These are phyloP conservation scores for Solanum clarkiae DNA, from an alignment of 257 asterid species.

Conservation along the genomic window DNA sequence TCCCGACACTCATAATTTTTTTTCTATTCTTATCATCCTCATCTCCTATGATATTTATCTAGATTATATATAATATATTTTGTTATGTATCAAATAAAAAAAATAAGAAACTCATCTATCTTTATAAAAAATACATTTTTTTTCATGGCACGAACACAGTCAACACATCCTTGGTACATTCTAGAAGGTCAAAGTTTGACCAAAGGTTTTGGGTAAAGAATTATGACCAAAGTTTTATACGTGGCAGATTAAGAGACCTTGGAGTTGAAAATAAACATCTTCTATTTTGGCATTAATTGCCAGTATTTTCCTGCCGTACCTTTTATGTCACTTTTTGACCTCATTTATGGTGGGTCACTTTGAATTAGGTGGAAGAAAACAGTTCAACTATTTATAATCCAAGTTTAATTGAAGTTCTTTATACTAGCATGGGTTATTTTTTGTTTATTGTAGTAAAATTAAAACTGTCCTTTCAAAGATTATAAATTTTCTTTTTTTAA, in stretches of 20 bases:
- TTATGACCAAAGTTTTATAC: background rate
- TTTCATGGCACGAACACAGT: background rate
- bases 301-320: background rate
- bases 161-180: background rate
- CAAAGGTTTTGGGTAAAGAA: background rate
- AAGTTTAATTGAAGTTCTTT: too few relatives aligned
- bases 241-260: background rate
- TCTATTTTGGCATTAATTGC: background rate
- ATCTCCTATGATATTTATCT: too few relatives aligned
- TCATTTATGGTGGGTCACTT: background rate
- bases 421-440: too few relatives aligned
- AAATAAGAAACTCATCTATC: too few relatives aligned
- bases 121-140: too few relatives aligned
- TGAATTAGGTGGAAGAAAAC: background rate
- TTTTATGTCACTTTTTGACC: background rate
- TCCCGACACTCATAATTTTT: too few relatives aligned
- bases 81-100: too few relatives aligned
- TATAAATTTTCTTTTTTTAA: background rate
- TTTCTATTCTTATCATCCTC: too few relatives aligned
- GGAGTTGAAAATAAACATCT: background rate
- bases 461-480: background rate
- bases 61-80: too few relatives aligned
- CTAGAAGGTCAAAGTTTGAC: background rate
- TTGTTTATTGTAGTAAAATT: too few relatives aligned
- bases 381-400: background rate